Percentiles rank a stretch among this genome's conserved stretches.
Conservation (phyloP, 805 yeast genomes). For the Scheffersomyces stipitis region DNA sequence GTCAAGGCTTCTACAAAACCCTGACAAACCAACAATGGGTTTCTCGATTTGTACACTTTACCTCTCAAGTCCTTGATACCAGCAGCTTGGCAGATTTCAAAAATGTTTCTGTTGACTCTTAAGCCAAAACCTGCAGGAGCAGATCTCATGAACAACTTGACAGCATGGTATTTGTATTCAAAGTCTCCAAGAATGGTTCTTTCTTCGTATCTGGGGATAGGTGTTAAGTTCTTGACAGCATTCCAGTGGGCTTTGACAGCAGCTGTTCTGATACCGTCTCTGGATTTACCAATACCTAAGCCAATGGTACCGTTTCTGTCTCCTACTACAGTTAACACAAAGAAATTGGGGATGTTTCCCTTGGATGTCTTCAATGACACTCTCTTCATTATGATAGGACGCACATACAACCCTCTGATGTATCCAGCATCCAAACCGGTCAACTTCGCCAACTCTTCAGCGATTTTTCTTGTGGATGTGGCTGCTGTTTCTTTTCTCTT, state of each 20-base stretch:
- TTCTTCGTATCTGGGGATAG: conserved; percentile 84
- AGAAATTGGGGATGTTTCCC: conserved; percentile 83
- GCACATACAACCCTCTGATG: conserved; percentile 58
- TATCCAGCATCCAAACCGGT: conserved; percentile 68
- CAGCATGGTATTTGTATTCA: conserved; percentile 83
- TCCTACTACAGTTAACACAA: conserved; percentile 86
- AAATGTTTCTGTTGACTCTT: conserved; percentile 85
- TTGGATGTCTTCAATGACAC: conserved; percentile 91
- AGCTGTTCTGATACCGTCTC: conserved; percentile 73
- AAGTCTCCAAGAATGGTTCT: conserved; percentile 88
- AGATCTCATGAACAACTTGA: conserved; percentile 73
- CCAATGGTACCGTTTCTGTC: conserved; percentile 94
- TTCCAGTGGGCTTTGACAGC: conserved; percentile 86
- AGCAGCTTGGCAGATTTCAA: conserved; percentile 87
- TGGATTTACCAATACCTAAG: conserved; percentile 90
- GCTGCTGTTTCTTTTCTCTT: conserved; percentile 10
- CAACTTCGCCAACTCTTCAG: conserved; percentile 55
- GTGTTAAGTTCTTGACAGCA: conserved; percentile 81
- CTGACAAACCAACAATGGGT: conserved; percentile 91
- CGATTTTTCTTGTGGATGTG: conserved; percentile 32
- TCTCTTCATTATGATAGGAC: conserved; percentile 70
- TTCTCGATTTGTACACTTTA: conserved; percentile 88
- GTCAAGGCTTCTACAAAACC: conserved; percentile 83
- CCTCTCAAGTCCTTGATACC: conserved; percentile 94
- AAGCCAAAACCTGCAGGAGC: conserved; percentile 94